Percentiles rank a stretch among this genome's conserved stretches.
Conservation (phyloP, 352 stramenopile species). For the Phytophthora capsici region DNA sequence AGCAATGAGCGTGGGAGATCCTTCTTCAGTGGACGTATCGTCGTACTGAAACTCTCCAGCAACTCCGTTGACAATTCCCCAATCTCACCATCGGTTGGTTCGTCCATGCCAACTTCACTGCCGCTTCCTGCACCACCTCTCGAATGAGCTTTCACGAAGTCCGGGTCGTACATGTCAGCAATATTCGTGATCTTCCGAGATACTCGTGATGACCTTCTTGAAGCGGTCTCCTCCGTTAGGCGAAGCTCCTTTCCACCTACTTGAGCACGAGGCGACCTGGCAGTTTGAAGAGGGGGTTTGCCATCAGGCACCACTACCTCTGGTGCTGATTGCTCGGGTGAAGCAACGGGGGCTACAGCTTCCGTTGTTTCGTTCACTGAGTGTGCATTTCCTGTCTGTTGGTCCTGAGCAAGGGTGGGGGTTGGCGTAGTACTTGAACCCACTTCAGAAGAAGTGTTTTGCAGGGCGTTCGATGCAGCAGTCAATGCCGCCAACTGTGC, state of each 20-base stretch:
- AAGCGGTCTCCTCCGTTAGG: conserved; percentile 30
- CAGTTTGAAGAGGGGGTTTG: conserved; percentile 30
- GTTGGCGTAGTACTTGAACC: conserved; percentile 2
- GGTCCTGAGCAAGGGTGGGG: neutral
- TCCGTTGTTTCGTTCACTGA: conserved; percentile 3
- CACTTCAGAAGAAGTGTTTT: conserved; percentile 21
- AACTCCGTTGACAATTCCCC: conserved; percentile 76
- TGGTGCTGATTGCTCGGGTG: neutral
- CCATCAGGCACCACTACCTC: conserved; percentile 10
- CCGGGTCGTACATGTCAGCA: conserved; percentile 79
- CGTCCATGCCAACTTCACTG: conserved; percentile 31
- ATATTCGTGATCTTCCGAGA: conserved; percentile 85
- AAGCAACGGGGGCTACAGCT: neutral
- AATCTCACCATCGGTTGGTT: conserved; percentile 75
- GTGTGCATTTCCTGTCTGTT: conserved; percentile 25
- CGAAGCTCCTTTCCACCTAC: conserved; percentile 31
- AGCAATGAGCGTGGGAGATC: conserved; percentile 48
- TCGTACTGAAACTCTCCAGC: conserved; percentile 59
- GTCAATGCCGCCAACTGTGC: conserved; percentile 38
- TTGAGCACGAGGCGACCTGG: conserved; percentile 20
- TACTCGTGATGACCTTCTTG: conserved; percentile 67
- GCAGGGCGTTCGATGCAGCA: conserved; percentile 39
- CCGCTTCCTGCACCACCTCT: conserved; percentile 21
- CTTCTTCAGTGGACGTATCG: conserved; percentile 55
- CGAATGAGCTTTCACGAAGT: conserved; percentile 47